Conservation (phyloP, 768 basidiomycete genomes). For the Candolleomyces eurysporus region DNA sequence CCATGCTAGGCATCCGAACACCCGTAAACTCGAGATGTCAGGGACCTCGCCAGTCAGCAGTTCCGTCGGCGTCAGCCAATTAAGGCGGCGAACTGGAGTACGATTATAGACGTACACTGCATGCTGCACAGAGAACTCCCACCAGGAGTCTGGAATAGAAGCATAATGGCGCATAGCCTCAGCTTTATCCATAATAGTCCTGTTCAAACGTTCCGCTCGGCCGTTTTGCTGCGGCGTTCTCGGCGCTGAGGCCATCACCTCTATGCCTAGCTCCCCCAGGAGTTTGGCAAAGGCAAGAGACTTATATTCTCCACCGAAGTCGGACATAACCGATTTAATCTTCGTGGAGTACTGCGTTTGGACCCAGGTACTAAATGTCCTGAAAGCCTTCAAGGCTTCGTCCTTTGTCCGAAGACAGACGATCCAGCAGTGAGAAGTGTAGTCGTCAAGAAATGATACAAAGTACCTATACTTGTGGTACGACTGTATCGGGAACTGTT, state of each 20-base stretch:
- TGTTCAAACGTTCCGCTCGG: constrained; percentile 1
- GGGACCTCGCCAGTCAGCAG: constrained; percentile 19
- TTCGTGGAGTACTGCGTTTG: constrained; percentile 4
- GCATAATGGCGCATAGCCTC: constrained; percentile 7
- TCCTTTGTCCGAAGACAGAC: constrained; percentile 7
- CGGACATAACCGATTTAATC: constrained; percentile 11
- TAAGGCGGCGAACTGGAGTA: constrained; percentile 18
- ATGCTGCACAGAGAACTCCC: constrained; percentile 15
- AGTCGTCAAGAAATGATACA: constrained; percentile 17
- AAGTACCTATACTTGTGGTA: constrained; percentile 17
- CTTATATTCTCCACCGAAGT: constrained; percentile 14
- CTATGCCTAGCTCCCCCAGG: background rate
- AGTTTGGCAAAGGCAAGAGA: background rate
- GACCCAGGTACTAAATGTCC: constrained; percentile 6
- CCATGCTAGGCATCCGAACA: constrained; percentile 26
- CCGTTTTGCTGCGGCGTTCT: constrained; percentile 8
- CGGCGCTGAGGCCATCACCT: background rate
- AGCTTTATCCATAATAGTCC: constrained; percentile 9
- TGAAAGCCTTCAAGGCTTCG: background rate
- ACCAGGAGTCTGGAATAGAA: constrained; percentile 6
- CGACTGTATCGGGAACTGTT: constrained; percentile 14
- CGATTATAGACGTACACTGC: constrained; percentile 28
- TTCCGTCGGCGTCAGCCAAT: constrained; percentile 23
- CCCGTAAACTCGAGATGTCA: constrained; percentile 18
- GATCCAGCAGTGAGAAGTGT: constrained; percentile 10